A percentile compares a stretch with the other conserved stretches of the same genome.
These are phyloP conservation scores for Haplosporangium sp. DNA, from an alignment of 371 early-diverging fungal species.

Conservation along the genomic window DNA sequence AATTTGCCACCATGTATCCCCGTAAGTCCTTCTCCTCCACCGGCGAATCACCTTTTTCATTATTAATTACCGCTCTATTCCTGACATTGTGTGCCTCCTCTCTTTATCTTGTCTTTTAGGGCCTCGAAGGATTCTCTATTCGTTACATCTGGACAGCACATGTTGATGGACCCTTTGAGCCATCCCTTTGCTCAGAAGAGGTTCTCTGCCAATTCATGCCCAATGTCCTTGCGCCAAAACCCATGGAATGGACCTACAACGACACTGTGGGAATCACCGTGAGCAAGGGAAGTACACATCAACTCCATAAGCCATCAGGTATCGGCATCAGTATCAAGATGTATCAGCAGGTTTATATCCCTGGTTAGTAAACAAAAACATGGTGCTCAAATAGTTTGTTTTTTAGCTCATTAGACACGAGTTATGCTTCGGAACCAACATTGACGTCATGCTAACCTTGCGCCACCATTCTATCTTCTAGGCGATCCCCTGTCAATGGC, in stretches of 20 bases:
- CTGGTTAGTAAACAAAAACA: slow-evolving; percentile 17
- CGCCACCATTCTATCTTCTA: slow-evolving; percentile 1
- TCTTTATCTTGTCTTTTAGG: slow-evolving; percentile 6
- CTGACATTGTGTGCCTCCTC: not conserved
- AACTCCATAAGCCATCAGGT: slow-evolving; percentile 37
- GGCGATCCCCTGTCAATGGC: slow-evolving; percentile 52
- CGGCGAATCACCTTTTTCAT: not conserved
- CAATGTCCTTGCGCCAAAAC: slow-evolving; percentile 49
- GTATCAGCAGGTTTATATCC: slow-evolving; percentile 53
- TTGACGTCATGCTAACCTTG: not conserved
- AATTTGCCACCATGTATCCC: slow-evolving; percentile 56
- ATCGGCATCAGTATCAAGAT: slow-evolving; percentile 42
- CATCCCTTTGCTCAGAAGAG: slow-evolving; percentile 35
- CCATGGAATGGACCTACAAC: slow-evolving; percentile 50
- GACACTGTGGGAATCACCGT: slow-evolving; percentile 22
- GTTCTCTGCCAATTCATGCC: slow-evolving; percentile 53
- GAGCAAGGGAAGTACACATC: slow-evolving; percentile 37
- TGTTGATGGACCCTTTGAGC: slow-evolving; percentile 61
- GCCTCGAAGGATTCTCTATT: slow-evolving; percentile 40
- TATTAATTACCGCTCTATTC: not conserved
- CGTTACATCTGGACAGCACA: slow-evolving; percentile 67
- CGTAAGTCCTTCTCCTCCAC: slow-evolving; percentile 22
- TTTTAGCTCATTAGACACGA: not conserved
- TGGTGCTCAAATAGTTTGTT: not conserved
- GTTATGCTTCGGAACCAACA: not conserved